Percentiles rank a stretch among this genome's conserved stretches.
Evolutionary conservation across 73 alveolate genomes (phyloP).

Genomic region (Paramecium tetraurelia): DNA sequence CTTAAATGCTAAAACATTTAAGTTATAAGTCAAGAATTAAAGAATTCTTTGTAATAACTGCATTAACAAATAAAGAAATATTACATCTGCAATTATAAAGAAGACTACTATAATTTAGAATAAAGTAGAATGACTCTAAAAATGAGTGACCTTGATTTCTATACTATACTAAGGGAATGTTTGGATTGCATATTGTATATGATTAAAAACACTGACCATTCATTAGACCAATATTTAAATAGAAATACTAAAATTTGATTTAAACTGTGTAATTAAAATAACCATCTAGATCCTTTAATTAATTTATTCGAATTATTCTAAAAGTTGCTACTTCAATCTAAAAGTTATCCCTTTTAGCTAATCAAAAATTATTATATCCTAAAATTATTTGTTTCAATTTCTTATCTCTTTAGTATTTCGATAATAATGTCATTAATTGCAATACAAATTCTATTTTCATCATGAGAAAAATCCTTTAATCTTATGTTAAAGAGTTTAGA

Average conservation of each 20-base stretch:
- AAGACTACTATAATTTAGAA: constrained; percentile 7
- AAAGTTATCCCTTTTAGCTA: too few relatives aligned
- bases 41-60: not conserved
- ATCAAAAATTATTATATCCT: too few relatives aligned
- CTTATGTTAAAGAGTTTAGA: too few relatives aligned
- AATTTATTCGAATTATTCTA: not conserved
- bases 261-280: not conserved
- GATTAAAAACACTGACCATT: not conserved
- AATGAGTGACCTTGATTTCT: not conserved
- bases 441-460: too few relatives aligned
- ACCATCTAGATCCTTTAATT: not conserved
- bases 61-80: not conserved
- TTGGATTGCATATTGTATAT: not conserved
- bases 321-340: not conserved
- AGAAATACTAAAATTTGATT: not conserved
- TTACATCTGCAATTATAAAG: not conserved
- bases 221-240: not conserved
- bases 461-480: too few relatives aligned
- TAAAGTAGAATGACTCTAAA: not conserved
- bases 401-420: too few relatives aligned
- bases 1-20: not conserved
- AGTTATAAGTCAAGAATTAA: not conserved
- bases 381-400: too few relatives aligned
- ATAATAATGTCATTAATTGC: too few relatives aligned
- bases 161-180: not conserved